Evolutionary conservation across 2,329 filamentous ascomycete species (phyloP), one percentile per base, ranked within the genome.

Genomic region (Beauveria medogensis): DNA sequence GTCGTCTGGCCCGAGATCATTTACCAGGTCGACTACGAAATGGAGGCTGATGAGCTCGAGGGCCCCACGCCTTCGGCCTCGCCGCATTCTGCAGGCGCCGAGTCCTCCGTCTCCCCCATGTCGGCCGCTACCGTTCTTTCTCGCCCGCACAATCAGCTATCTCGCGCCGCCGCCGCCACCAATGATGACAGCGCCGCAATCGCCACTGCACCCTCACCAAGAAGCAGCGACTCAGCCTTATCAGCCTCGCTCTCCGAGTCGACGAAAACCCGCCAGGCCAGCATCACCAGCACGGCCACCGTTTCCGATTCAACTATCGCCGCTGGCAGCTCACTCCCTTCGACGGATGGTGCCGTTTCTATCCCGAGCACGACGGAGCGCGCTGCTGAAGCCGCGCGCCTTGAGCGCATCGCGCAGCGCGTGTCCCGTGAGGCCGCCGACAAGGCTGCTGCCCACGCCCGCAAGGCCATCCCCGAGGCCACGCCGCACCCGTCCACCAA

Each of bases 1-100:
- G 84, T 93, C 55, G 89, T 94, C 47, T 88, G 87, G 74, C 86
- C 89, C 2, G 88, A 93, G 70, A 89, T 96, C 64, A 86, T 94
- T 67, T 87, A 89, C 69, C 87, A 90, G 65, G 91, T 95, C 3
- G 86, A 90, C 56, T 83, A 87, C 66, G 83, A 86, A 59, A 80
- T 91, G 48, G 85, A 88, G 67, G 82, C 82, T 28, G 86, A 90
- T 64, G 82, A 86, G 63, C 77, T 88, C 67, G 78, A 56, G 44
- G 53, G 63, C 72, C 63, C 47, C 12, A 59, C 52, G 28, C 62
- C 34, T 24, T 63, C 46, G 54, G 65, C 71, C 68, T 54, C 65
- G 66, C 65, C 56, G 60, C 61, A 47, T 43, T 63, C 72, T 51
- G 70, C 72, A 52, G 68, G 69, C n/a, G 67, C 67, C n/a, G 67